Conservation (phyloP, 805 yeast species). For the Suhomyces sp. region DNA sequence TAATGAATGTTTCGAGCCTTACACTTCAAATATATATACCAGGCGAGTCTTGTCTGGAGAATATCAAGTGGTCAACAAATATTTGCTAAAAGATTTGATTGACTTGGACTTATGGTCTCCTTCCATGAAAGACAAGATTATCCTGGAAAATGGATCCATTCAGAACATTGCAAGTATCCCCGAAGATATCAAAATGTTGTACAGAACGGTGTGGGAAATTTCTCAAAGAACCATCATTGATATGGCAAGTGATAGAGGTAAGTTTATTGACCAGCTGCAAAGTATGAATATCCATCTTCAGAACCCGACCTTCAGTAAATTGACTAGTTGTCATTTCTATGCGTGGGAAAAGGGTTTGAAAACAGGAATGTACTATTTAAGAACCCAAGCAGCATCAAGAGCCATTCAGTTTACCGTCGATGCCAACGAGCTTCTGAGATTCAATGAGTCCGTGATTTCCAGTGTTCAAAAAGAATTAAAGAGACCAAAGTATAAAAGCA, state of each 20-base stretch:
- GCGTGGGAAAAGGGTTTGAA: constrained; percentile 98
- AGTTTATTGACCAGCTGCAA: constrained; percentile 89
- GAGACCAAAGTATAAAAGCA: not conserved
- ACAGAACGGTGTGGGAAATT: constrained; percentile 64
- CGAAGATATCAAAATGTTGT: constrained; percentile 51
- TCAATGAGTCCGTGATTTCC: too few relatives aligned
- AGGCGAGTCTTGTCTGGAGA: constrained; percentile 65
- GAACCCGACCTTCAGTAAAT: constrained; percentile 93
- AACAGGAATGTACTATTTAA: constrained; percentile 97
- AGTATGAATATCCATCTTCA: constrained; percentile 84
- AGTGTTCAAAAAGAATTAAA: not conserved
- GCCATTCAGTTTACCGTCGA: constrained; percentile 83
- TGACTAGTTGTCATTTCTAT: constrained; percentile 97
- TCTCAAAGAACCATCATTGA: constrained; percentile 59
- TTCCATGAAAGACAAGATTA: constrained; percentile 55
- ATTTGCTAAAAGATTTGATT: constrained; percentile 55
- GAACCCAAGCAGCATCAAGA: constrained; percentile 82
- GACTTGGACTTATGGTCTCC: constrained; percentile 61
- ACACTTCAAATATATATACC: constrained; percentile 60
- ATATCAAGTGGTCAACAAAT: constrained; percentile 63
- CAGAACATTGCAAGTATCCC: constrained; percentile 57
- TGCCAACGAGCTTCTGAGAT: constrained; percentile 28
- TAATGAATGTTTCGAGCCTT: constrained; percentile 64
- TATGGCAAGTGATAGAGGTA: constrained; percentile 50
- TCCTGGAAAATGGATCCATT: constrained; percentile 57